A percentile compares a stretch with the other conserved stretches of the same genome.
Conservation (phyloP, 805 yeast genomes). For the Lipomyces yamanashiensis region DNA sequence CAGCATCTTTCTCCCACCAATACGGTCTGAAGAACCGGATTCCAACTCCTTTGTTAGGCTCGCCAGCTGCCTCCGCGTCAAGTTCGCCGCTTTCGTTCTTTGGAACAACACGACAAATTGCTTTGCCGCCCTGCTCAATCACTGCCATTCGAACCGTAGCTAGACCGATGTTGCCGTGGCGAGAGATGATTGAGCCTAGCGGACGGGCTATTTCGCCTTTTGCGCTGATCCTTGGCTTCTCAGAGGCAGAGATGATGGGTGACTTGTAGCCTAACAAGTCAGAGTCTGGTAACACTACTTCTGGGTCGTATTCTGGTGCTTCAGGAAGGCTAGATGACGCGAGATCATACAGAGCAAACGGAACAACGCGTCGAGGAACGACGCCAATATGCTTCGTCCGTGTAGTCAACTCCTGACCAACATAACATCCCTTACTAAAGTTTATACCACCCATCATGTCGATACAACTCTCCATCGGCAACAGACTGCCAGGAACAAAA, state of each 20-base stretch:
- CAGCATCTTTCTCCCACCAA: conserved; percentile 63
- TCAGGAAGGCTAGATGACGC: conserved; percentile 2
- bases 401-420: conserved; percentile 94
- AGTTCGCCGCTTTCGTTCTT: conserved; percentile 10
- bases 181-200: conserved; percentile 64
- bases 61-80: conserved; percentile 47
- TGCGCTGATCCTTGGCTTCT: conserved; percentile 19
- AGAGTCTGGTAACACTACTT: not conserved
- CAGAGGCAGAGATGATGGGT: conserved; percentile 23
- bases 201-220: conserved; percentile 47
- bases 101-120: conserved; percentile 22
- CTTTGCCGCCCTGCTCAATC: conserved; percentile 29
- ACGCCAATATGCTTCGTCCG: conserved; percentile 83
- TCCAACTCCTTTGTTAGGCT: conserved; percentile 14
- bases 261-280: conserved; percentile 15
- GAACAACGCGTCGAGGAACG: conserved; percentile 80
- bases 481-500: conserved; percentile 53
- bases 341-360: conserved; percentile 53
- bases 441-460: conserved; percentile 84
- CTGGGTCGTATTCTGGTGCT: conserved; percentile 4
- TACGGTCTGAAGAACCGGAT: conserved; percentile 54
- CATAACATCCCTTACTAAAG: conserved; percentile 90
- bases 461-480: conserved; percentile 84
- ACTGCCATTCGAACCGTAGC: conserved; percentile 45
- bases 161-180: conserved; percentile 66